A percentile compares a stretch with the other conserved stretches of the same genome.
phyloP scores from a whole-genome alignment of 257 asterid genomes.

The Handroanthus guayacan region DNA sequence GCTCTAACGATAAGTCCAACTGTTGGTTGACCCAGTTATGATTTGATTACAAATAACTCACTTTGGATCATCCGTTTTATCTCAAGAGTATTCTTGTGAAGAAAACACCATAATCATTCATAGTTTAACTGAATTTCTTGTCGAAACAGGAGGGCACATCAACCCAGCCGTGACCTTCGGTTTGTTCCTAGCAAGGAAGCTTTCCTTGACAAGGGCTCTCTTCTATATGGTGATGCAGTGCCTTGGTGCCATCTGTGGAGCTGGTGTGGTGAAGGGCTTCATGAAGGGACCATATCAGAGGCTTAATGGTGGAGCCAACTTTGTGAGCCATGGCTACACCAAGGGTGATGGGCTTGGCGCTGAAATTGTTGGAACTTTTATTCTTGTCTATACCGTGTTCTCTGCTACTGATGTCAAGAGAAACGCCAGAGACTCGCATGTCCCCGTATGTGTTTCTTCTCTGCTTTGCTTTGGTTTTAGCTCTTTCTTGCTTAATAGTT shows the following conservation, averaged over 20 bases:
- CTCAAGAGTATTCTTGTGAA: too few relatives aligned
- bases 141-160: constrained; percentile 72
- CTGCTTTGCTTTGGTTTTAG: not conserved
- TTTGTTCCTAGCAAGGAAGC: constrained; percentile 69
- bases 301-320: constrained; percentile 64
- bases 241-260: constrained; percentile 79
- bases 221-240: constrained; percentile 78
- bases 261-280: constrained; percentile 77
- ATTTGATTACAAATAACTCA: too few relatives aligned
- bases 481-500: not conserved
- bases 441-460: constrained; percentile 53
- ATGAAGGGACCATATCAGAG: constrained; percentile 53
- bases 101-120: too few relatives aligned
- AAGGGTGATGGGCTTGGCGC: constrained; percentile 74
- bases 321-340: constrained; percentile 66
- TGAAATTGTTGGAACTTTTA: constrained; percentile 74
- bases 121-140: not conserved
- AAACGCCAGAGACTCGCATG: constrained; percentile 77
- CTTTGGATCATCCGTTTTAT: too few relatives aligned
- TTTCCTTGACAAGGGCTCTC: constrained; percentile 63
- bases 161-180: constrained; percentile 79
- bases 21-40: too few relatives aligned
- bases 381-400: constrained; percentile 78
- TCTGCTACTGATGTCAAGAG: constrained; percentile 88
- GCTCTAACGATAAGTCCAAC: too few relatives aligned